These are phyloP conservation scores for Magnolia changhungtana DNA, from an alignment of 164 flowering plant species.

Conservation along the genomic window DNA sequence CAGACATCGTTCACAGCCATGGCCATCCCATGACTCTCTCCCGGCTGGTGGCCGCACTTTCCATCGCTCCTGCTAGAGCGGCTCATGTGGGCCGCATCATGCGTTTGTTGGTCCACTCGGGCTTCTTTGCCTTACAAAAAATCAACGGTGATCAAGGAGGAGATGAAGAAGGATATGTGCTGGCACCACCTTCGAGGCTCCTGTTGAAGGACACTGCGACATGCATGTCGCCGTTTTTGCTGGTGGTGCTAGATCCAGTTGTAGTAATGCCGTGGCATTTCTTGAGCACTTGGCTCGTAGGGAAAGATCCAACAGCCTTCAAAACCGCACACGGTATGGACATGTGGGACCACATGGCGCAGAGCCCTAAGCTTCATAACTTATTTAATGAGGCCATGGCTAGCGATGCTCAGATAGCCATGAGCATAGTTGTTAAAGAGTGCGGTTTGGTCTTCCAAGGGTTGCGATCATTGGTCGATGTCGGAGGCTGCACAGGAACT, in stretches of 20 bases:
- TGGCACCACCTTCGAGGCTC: conserved; percentile 11
- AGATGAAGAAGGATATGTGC: not conserved
- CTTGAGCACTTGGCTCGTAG: conserved; percentile 23
- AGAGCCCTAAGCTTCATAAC: conserved; percentile 1
- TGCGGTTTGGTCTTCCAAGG: conserved; percentile 18
- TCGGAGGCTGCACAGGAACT: not conserved
- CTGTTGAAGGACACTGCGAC: not conserved
- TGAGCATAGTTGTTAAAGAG: conserved; percentile 20
- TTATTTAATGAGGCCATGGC: conserved; percentile 43
- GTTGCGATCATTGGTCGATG: not conserved
- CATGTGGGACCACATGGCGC: conserved; percentile 16
- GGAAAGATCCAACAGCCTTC: not conserved
- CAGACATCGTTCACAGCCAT: too few species aligned
- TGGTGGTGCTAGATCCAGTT: conserved; percentile 24
- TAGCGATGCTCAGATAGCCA: conserved; percentile 32
- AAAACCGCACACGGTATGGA: too few species aligned
- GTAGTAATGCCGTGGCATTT: conserved; percentile 18
- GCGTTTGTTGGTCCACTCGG: too few species aligned
- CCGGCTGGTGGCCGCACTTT: too few species aligned
- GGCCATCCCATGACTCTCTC: too few species aligned
- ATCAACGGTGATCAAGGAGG: not conserved
- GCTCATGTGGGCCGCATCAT: too few species aligned
- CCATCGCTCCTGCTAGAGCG: too few species aligned
- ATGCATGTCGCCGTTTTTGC: conserved; percentile 12
- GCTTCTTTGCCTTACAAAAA: too few species aligned